Conservation (phyloP, 108 stramenopile species). For the Pseudonitzschia delicatissima region DNA sequence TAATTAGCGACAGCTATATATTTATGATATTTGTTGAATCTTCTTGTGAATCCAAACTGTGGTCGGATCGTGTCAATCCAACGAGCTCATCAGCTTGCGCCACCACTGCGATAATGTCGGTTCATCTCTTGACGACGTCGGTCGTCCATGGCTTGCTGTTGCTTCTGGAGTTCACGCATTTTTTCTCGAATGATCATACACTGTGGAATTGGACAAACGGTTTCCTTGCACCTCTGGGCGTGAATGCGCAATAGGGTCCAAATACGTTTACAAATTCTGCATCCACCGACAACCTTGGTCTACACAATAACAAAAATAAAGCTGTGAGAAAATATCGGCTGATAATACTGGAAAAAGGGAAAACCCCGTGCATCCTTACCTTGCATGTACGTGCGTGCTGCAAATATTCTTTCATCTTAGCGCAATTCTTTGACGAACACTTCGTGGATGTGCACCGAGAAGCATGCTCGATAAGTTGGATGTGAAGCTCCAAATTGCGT, state of each 20-base stretch:
- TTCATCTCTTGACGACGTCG: conserved; percentile 89
- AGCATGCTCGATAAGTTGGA: conserved; percentile 96
- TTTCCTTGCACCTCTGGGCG: conserved; percentile 89
- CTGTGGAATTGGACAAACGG: conserved; percentile 87
- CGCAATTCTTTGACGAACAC: conserved; percentile 90
- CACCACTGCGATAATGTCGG: conserved; percentile 37
- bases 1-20: too few species aligned
- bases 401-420: conserved; percentile 94
- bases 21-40: too few species aligned
- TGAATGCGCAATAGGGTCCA: conserved; percentile 95
- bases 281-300: conserved; percentile 84
- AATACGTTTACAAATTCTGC: conserved; percentile 92
- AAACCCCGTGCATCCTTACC: conserved; percentile 18
- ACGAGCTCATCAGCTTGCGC: conserved; percentile 1
- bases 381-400: conserved; percentile 79
- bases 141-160: conserved; percentile 91
- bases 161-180: conserved; percentile 83
- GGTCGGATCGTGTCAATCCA: too few species aligned
- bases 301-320: background rate
- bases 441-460: conserved; percentile 73
- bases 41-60: too few species aligned
- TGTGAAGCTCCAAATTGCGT: conserved; percentile 88
- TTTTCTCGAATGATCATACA: conserved; percentile 90
- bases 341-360: background rate
- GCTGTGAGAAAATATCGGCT: background rate